These are phyloP conservation scores for Leptomonas seymouri DNA, from an alignment of 208 protist genomes.

Conservation along the genomic window DNA sequence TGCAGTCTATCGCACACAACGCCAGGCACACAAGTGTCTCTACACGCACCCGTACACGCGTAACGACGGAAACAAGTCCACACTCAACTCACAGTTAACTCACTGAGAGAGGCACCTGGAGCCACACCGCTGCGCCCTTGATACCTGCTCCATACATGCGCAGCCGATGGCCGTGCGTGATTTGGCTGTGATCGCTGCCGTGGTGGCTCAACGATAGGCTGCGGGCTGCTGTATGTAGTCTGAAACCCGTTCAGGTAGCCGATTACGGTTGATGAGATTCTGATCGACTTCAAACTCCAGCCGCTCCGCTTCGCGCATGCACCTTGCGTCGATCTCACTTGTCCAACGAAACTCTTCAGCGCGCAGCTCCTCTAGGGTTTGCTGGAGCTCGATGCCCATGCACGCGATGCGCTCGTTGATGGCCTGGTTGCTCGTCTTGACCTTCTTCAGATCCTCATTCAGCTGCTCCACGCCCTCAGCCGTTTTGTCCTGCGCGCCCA, in stretches of 20 bases:
- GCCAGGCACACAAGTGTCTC: background rate
- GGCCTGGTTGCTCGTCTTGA: slow-evolving; percentile 70
- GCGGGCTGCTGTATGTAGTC: slow-evolving; percentile 31
- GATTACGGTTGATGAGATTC: slow-evolving; percentile 28
- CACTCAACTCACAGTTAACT: no score
- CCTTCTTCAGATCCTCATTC: slow-evolving; percentile 68
- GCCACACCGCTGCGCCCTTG: no score
- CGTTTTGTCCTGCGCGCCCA: slow-evolving; percentile 54
- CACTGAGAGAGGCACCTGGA: no score
- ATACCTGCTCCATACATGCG: no score
- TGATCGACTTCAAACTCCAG: slow-evolving; percentile 49
- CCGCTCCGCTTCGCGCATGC: slow-evolving; percentile 42
- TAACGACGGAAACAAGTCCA: no score
- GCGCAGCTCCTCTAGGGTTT: slow-evolving; percentile 68
- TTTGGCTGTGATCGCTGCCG: background rate
- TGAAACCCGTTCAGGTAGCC: slow-evolving; percentile 13
- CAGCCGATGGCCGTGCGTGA: no score
- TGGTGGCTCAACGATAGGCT: background rate
- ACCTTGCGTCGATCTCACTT: slow-evolving; percentile 33
- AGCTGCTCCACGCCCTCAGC: slow-evolving; percentile 65
- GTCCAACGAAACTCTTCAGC: slow-evolving; percentile 43
- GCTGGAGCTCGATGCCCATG: slow-evolving; percentile 76
- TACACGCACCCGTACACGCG: background rate
- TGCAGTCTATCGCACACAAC: slow-evolving; percentile 12
- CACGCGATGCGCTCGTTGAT: slow-evolving; percentile 82